Evolutionary conservation across 2,329 filamentous ascomycete genomes (phyloP), one percentile per base, ranked within the genome.

Genomic region (Botrytis fragariae): DNA sequence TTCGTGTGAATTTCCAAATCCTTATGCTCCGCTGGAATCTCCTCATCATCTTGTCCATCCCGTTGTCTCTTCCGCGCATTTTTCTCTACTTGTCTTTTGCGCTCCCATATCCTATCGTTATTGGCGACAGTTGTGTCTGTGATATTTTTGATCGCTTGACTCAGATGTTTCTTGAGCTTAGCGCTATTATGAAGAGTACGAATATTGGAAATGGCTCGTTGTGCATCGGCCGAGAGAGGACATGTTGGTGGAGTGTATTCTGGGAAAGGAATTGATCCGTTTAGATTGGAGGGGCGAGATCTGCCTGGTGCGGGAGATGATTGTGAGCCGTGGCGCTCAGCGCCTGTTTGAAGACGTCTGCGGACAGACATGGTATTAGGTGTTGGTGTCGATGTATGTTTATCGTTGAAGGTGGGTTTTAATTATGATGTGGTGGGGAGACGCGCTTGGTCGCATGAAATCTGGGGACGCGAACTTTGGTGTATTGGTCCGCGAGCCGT

Each of bases 241-340:
- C 86, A 85, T 16, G 81, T 80, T 3, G 87, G 87, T 25, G 84
- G 82, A 79, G 89, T 82, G 79, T 91, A 91, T 10, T 82, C 77
- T 18, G 87, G 85, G 54, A 88, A 77, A 18, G 78, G 74, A 3
- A 80, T 78, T 5, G 74, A 63, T 65, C 73, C 68, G 29, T 64
- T 75, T 45, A 72, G 71, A 67, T 75, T 63, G 8, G 74, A 68
- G 39, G 67, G 72, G 62, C 74, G 74, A 16, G 72, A 70, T 62
- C 73, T 62, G 35, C 68, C 62, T 20, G 73, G 74, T 45, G 74
- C 75, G 57, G 78, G 76, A 60, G 78, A 77, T 51, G 76, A 76
- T 57, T 63, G 65, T 29, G 68, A 22, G 2, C 73, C 48, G 8
- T 78, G 73, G 54, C 73, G 76, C 32, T 69, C 68, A 29, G 57